Base-by-base conservation (phyloP, 768 basidiomycete genomes). In the Termitomyces titanicus region DNA sequence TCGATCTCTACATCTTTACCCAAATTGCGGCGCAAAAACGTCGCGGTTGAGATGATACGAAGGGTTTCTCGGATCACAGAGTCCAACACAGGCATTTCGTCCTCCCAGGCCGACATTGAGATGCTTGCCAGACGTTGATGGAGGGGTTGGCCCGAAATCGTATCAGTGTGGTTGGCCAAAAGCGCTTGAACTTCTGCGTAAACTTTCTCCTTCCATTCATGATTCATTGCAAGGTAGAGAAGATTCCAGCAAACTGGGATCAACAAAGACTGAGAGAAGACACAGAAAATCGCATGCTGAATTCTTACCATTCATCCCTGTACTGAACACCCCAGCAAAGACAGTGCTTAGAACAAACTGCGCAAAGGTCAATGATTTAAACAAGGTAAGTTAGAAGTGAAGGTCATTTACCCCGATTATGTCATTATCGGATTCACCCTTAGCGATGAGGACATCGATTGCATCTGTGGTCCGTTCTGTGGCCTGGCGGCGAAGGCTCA, bases 31-130 rank as follows among this genome's bases (percentile, higher is more conserved):
- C 75, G 72, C 24, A 75, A 59, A 0, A 64, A 54, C 1, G 74
- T 68, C 1, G 60, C 65, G 5, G 62, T 65, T 17, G 66, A 12
- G 0, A 65, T 63, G 6, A 76, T 47, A 7, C 75, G 70, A 5
- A 78, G 59, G 1, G 75, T 77, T 56, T 78, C 75, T 17, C 73
- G 70, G 24, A 75, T 68, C 22, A 72, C 63, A 13, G 68, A 54
- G 13, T 77, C 74, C 29, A 75, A n/a, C 11, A 61, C 59, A 3
- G 74, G 74, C 61, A 74, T 68, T 46, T 72, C 66, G 13, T 71
- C 70, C 57, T 77, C 76, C 76, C 75, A 78, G 15, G 67, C 72
- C 2, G 58, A 42, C 40, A 72, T 59, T 0, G 75, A 72, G 35
- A 78, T 67, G 3, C 62, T 24, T 1, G 72, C 58, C 13, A 78